Conservation (phyloP, 1,284 basidiomycete genomes). For the Trichosporon faecale region DNA sequence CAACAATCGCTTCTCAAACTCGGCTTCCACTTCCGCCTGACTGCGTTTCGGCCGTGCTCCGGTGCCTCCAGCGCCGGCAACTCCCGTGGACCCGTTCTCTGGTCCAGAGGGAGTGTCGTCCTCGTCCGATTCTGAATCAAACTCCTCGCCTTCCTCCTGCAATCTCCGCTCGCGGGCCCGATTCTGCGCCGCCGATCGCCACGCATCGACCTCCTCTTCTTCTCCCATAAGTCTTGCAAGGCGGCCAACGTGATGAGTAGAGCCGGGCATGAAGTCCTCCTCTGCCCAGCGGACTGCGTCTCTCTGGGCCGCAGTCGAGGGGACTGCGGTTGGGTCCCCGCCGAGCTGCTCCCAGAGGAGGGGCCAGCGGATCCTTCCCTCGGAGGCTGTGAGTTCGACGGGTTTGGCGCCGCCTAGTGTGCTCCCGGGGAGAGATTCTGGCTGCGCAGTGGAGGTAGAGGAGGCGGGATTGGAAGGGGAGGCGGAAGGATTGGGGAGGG, state of each 20-base stretch:
- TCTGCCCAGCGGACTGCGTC: conserved; percentile 39
- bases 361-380: conserved; percentile 45
- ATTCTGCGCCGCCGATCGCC: conserved; percentile 36
- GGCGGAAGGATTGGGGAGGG: too few relatives aligned
- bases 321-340: conserved; percentile 30
- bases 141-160: conserved; percentile 41
- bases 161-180: conserved; percentile 38
- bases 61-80: too few relatives aligned
- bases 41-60: conserved; percentile 19
- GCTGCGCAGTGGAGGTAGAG: background rate
- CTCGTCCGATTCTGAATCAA: conserved; percentile 36
- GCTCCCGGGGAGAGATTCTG: background rate
- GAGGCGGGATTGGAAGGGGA: too few relatives aligned
- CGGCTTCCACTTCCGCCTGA: conserved; percentile 35
- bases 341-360: conserved; percentile 49
- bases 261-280: conserved; percentile 33
- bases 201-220: conserved; percentile 48
- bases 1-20: conserved; percentile 44
- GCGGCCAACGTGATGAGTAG: conserved; percentile 42
- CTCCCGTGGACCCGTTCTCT: too few relatives aligned
- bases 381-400: conserved; percentile 25
- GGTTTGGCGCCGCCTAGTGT: conserved; percentile 18
- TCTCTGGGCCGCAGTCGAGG: conserved; percentile 21
- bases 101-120: background rate
- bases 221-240: conserved; percentile 45